Base-by-base conservation (phyloP, 768 basidiomycete genomes). In the Hygrophorus russula region DNA sequence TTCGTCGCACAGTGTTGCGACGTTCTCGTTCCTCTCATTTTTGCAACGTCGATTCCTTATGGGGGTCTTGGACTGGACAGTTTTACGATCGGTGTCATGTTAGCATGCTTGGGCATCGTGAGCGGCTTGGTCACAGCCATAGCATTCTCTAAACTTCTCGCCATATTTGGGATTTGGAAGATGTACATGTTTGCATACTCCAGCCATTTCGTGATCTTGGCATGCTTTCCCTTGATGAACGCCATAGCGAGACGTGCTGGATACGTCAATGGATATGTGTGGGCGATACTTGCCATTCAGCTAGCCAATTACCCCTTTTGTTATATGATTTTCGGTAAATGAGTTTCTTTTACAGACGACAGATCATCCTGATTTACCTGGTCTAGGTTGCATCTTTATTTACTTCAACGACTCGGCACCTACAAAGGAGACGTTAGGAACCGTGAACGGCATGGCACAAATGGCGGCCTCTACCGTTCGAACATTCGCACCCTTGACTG, bases 401-500 rank as follows among this genome's bases (percentile, higher is more conserved):
- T 62, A 52, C 53, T 66, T 59, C 46, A 74, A 56, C 57, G 70
- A 52, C 62, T 70, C 50, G 56, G 65, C 54, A 50, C 76, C 54
- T 51, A 56, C 52, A 18, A 57, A 62, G 1, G 55, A 61, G 0
- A 55, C 71, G 8, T 60, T 82, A 9, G 77, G 73, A 1, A 65
- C 73, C 3, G 65, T 67, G 10, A 78, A 76, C 46, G 75, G 77
- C 2, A 47, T 78, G 29, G 75, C 67, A 4, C 78, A 82, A 54
- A 72, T 74, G 53, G 54, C 68, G 5, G 63, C 65, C 2, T 73
- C 71, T 0, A 57, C 65, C 3, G 61, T 70, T 49, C 65, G 78
- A 24, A 62, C 74, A 0, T 52, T 79, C 6, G 74, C 73, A 1
- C 79, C 78, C 0, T 64, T 73, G 10, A 50, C 69, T 14, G 68